Evolutionary conservation across 805 yeast genomes (phyloP).

Genomic region (Metschnikowia proteae): DNA sequence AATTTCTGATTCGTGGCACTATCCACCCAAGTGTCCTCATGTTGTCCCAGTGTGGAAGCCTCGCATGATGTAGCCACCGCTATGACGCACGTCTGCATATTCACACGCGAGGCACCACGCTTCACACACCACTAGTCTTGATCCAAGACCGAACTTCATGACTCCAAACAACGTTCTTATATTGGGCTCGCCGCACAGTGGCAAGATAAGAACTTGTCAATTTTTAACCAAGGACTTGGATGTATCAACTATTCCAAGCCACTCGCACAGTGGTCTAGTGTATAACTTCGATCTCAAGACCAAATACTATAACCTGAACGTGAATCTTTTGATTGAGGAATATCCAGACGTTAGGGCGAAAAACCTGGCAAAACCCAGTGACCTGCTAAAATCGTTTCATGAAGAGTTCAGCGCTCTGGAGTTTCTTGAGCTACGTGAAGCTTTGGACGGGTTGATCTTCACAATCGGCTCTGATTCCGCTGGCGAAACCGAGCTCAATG

Average conservation of each 20-base stretch:
- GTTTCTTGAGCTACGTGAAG: slow-evolving; percentile 42
- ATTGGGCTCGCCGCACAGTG: slow-evolving; percentile 42
- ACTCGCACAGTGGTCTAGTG: slow-evolving; percentile 33
- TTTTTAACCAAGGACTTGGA: slow-evolving; percentile 26
- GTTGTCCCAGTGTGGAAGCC: too few species aligned
- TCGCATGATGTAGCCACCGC: too few species aligned
- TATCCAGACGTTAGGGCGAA: slow-evolving; percentile 25
- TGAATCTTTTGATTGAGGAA: slow-evolving; percentile 37
- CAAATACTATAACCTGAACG: slow-evolving; percentile 28
- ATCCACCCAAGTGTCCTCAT: too few species aligned
- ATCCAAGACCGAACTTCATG: slow-evolving; percentile 1
- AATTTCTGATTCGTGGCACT: too few species aligned
- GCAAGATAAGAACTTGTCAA: slow-evolving; percentile 33
- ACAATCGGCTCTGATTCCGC: slow-evolving; percentile 31
- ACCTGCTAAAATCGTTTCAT: slow-evolving; percentile 31
- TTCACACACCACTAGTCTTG: neutral
- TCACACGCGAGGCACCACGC: neutral
- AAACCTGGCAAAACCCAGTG: slow-evolving; percentile 6
- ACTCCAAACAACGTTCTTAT: slow-evolving; percentile 40
- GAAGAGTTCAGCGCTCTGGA: slow-evolving; percentile 37
- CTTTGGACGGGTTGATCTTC: slow-evolving; percentile 43
- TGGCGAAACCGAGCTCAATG: slow-evolving; percentile 13
- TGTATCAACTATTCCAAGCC: slow-evolving; percentile 32
- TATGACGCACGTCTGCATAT: neutral
- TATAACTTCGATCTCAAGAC: slow-evolving; percentile 25